phyloP scores from a whole-genome alignment of 192 early-diverging fungal species.

The Paraglomus occultum region DNA sequence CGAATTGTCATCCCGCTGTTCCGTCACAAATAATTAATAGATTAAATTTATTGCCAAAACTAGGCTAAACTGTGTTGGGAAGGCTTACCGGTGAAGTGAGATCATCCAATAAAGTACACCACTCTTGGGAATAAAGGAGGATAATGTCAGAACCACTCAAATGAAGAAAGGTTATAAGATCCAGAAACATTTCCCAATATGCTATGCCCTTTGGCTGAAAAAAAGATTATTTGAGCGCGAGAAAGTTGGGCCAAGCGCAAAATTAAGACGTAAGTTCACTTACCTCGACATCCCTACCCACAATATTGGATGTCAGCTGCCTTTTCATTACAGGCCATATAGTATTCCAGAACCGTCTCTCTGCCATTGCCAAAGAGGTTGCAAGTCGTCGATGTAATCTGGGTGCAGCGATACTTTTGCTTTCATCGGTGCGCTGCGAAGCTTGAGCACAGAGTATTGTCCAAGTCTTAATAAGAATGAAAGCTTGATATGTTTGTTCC shows the following conservation, averaged over 20 bases:
- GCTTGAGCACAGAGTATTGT: slow-evolving; percentile 33
- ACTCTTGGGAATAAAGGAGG: slow-evolving; percentile 39
- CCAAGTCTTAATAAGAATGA: slow-evolving; percentile 43
- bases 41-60: neutral
- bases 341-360: slow-evolving; percentile 33
- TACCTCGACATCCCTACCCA: slow-evolving; percentile 25
- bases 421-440: slow-evolving; percentile 1
- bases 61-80: neutral
- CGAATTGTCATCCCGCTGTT: neutral
- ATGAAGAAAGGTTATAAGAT: slow-evolving; percentile 40
- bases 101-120: slow-evolving; percentile 38
- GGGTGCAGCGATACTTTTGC: neutral
- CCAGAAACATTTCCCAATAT: slow-evolving; percentile 41
- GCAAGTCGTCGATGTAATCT: slow-evolving; percentile 20
- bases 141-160: slow-evolving; percentile 34
- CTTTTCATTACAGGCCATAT: slow-evolving; percentile 31
- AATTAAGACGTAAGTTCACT: neutral
- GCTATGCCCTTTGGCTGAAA: slow-evolving; percentile 18
- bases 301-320: slow-evolving; percentile 9
- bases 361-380: slow-evolving; percentile 20
- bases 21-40: neutral
- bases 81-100: slow-evolving; percentile 33
- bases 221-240: neutral
- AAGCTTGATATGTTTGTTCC: slow-evolving; percentile 39
- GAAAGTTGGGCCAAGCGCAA: neutral